Evolutionary conservation across 169 alveolate species (phyloP), one percentile per base, ranked within the genome.

Genomic region (Plasmodium ovale): DNA sequence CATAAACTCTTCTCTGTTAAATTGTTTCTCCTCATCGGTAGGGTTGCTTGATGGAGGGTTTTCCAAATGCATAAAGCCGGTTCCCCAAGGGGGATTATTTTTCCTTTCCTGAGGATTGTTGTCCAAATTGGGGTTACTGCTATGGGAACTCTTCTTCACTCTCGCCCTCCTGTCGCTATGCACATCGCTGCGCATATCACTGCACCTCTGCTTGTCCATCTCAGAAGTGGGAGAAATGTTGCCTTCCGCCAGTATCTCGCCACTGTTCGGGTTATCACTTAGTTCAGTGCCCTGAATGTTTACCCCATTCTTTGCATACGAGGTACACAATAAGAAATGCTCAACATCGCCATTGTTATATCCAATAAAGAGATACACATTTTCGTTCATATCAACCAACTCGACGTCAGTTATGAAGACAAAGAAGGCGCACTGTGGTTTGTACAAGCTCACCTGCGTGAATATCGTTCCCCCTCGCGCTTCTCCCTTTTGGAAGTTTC

Each of bases 321-420:
- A 27, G 25, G 72, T 42, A 31, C 91, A 54, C 19, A 84, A 19
- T 19, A 84, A 31, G 37, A 84, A 84, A 56, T 59, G 56, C 56
- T 84, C 91, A 23, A 84, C 23, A 23, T 54, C 54, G 1, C 91
- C 91, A 72, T 56, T 56, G 21, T 47, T 84, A 47, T 60, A 62
- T 7, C 91, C 91, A 31, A 84, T 44, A 42, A 84, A 84, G 5
- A 84, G 42, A 59, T 84, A 84, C 33, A 84, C 58, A 9, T 84
- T 84, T 19, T 84, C 84, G 49, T 84, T 84, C 23, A 84, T 25
- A 12, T 68, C 74, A 6, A 84, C 3, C 12, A 84, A 29, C 39
- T 56, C 59, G 1, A 84, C 51, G 12, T 67, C 91, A 23, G 69
- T 35, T 35, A 84, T 84, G 47, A 68, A 84, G 21, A 39, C 56